Base-by-base conservation (phyloP, 1,284 basidiomycete genomes). In the Thelephora terrestris region DNA sequence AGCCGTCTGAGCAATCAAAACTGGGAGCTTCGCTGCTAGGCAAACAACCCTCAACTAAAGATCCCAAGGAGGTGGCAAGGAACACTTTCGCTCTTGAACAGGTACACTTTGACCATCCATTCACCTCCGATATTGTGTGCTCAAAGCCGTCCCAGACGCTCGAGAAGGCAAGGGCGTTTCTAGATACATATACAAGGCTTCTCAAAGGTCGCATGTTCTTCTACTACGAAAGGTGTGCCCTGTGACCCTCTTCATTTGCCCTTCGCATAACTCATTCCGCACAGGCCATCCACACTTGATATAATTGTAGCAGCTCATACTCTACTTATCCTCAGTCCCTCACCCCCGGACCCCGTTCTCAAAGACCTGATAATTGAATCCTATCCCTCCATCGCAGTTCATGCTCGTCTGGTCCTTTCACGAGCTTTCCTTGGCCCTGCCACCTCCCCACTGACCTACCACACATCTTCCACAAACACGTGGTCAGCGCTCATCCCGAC, bases 281-380 rank as follows among this genome's bases (percentile, higher is more conserved):
- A 14, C 50, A 86, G 83, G 42, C 72, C 73, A 24, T 76, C 80
- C 0, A 70, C 74, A 5, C 60, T 87, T 5, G 87, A 89, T 52
- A 61, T 82, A 20, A 58, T 78, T 25, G 64, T 88, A 23, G 81
- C 85, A 17, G 74, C 85, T 9, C 79, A 86, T 54, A 69, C 81
- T 27, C 69, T 85, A 32, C 67, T 87, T 18, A 62, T 89, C 5
- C 57, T 71, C 10, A 62, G 71, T 36, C 74, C 81, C 7, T 72
- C 76, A 25, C 79, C 80, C 49, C 78, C 83, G 2, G 79, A 87
- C 53, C 64, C 75, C 5, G 58, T 79, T 10, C 57, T 89, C 7
- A 70, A 73, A 55, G 64, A 69, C 45, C 67, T 85, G 4, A 58
- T 87, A 7, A 59, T 58, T 1, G 70, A 74, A 7, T 71, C 73